Conservation (phyloP, 2,329 filamentous ascomycete genomes). For the Metarhizium brunneum region DNA sequence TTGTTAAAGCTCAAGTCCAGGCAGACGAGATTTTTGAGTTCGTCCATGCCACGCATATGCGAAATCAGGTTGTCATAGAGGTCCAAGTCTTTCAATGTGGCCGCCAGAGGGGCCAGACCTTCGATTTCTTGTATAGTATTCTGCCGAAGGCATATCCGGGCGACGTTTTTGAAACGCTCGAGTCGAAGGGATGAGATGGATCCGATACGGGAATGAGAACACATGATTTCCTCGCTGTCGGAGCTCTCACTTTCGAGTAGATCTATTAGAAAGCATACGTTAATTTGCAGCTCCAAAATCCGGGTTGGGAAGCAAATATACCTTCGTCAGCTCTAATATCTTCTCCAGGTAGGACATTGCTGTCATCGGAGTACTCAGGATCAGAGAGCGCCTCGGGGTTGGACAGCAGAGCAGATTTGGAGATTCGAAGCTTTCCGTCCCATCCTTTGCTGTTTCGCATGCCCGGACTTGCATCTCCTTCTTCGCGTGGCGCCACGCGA, state of each 20-base stretch:
- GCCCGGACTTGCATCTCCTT: slow-evolving; percentile 35
- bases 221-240: slow-evolving; percentile 70
- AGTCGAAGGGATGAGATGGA: slow-evolving; percentile 73
- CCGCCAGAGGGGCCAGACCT: slow-evolving; percentile 56
- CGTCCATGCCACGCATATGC: slow-evolving; percentile 76
- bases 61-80: slow-evolving; percentile 94
- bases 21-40: slow-evolving; percentile 62
- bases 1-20: slow-evolving; percentile 98
- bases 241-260: slow-evolving; percentile 51
- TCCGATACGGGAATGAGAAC: slow-evolving; percentile 76
- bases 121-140: slow-evolving; percentile 79
- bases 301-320: slow-evolving; percentile 22
- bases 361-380: slow-evolving; percentile 70
- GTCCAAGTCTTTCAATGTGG: slow-evolving; percentile 73
- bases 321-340: slow-evolving; percentile 76
- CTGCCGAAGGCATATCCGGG: slow-evolving; percentile 81
- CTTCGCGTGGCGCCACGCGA: slow-evolving; percentile 24
- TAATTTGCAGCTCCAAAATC: slow-evolving; percentile 2
- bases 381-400: slow-evolving; percentile 81
- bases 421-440: slow-evolving; percentile 75
- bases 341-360: slow-evolving; percentile 60
- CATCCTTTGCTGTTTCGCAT: slow-evolving; percentile 60
- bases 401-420: slow-evolving; percentile 49
- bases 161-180: slow-evolving; percentile 69
- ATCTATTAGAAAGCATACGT: slow-evolving; percentile 31